These are phyloP conservation scores for Globisporangium splendens DNA, from an alignment of 352 stramenopile genomes.

Conservation along the genomic window DNA sequence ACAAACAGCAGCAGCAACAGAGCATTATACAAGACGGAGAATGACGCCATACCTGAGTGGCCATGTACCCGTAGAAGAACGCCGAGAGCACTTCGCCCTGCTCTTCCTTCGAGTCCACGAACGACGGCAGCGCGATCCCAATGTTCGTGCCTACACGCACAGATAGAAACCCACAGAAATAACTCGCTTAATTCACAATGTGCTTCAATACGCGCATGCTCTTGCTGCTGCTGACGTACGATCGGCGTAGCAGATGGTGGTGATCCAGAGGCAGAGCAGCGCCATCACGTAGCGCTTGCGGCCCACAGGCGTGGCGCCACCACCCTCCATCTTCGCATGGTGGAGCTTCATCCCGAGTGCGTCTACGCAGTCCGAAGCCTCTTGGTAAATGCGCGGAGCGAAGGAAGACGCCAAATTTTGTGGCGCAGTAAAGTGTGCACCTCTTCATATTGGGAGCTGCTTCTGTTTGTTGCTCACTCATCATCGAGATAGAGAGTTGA, in stretches of 20 bases:
- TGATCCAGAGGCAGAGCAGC: slow-evolving; percentile 67
- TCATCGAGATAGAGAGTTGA: too few relatives aligned
- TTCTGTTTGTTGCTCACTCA: too few relatives aligned
- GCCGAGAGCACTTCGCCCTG: slow-evolving; percentile 79
- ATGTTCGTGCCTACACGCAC: slow-evolving; percentile 73
- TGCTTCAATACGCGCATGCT: background rate
- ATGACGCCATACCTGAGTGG: slow-evolving; percentile 52
- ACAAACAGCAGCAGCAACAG: slow-evolving; percentile 4
- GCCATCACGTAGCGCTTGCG: slow-evolving; percentile 69
- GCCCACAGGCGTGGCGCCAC: slow-evolving; percentile 10
- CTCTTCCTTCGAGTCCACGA: slow-evolving; percentile 69
- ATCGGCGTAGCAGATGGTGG: slow-evolving; percentile 84
- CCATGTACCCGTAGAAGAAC: slow-evolving; percentile 89
- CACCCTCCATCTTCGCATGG: background rate
- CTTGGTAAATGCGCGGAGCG: too few relatives aligned
- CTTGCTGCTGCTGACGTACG: slow-evolving; percentile 28
- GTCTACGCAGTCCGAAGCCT: too few relatives aligned
- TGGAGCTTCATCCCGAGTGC: too few relatives aligned
- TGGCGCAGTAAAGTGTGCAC: too few relatives aligned
- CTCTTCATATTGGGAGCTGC: too few relatives aligned
- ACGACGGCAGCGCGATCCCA: slow-evolving; percentile 74
- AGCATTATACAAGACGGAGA: background rate
- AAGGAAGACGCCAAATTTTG: too few relatives aligned
- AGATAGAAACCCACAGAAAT: slow-evolving; percentile 2
- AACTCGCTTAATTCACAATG: background rate